A percentile compares a stretch with the other conserved stretches of the same genome.
Evolutionary conservation across 768 basidiomycete genomes (phyloP).

Genomic region (Crucibulum laeve): DNA sequence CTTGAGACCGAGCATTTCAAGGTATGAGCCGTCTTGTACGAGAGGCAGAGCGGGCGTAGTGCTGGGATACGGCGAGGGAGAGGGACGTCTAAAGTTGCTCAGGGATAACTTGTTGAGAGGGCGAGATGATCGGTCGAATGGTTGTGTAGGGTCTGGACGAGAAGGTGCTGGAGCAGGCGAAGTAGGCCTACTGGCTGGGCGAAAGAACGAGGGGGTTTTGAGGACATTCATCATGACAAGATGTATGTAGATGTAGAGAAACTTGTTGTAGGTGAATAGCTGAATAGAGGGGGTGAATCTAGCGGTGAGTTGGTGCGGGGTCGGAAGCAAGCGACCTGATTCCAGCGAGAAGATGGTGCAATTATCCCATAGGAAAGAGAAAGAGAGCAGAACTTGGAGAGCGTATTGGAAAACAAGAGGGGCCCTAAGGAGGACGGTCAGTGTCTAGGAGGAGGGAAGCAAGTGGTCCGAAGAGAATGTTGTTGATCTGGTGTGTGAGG

Average conservation of each 20-base stretch:
- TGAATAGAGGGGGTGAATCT: constrained; percentile 13
- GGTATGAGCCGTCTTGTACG: constrained; percentile 75
- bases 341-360: constrained; percentile 26
- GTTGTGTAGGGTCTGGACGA: constrained; percentile 33
- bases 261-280: constrained; percentile 6
- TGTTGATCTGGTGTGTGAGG: constrained; percentile 45
- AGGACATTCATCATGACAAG: constrained; percentile 55
- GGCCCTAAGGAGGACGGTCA: constrained; percentile 75
- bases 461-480: constrained; percentile 61
- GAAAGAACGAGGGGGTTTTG: constrained; percentile 65
- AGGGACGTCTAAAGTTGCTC: constrained; percentile 52
- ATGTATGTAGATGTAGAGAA: constrained; percentile 9
- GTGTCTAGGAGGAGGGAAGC: constrained; percentile 57
- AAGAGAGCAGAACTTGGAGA: constrained; percentile 10
- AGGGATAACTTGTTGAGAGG: constrained; percentile 57
- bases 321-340: constrained; percentile 35
- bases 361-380: constrained; percentile 54
- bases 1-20: constrained; percentile 71
- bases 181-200: constrained; percentile 57
- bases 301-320: constrained; percentile 23
- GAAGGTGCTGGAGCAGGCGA: constrained; percentile 47
- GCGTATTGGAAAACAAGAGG: constrained; percentile 12
- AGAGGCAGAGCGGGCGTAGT: constrained; percentile 39
- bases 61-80: constrained; percentile 37
- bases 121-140: constrained; percentile 41